A percentile compares a stretch with the other conserved stretches of the same genome.
Evolutionary conservation across 768 basidiomycete species (phyloP).

Genomic region (Boletus rubroflammeus): DNA sequence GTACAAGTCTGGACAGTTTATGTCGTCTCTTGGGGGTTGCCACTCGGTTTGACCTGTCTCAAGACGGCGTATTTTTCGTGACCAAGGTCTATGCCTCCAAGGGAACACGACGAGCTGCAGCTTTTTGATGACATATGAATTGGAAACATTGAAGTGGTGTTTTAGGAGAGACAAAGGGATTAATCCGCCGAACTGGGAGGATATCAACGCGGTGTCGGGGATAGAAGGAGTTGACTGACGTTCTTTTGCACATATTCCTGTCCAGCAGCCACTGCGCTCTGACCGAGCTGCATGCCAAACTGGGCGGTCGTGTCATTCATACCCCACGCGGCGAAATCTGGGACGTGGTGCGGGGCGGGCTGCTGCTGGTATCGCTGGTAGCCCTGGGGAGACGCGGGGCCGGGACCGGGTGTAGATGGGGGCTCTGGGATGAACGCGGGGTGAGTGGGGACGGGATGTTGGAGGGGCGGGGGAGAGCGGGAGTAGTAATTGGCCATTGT

Average conservation of each 20-base stretch:
- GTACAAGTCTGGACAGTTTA: slow-evolving; percentile 95
- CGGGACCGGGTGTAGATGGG: slow-evolving; percentile 67
- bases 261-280: slow-evolving; percentile 86
- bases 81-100: slow-evolving; percentile 90
- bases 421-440: slow-evolving; percentile 83
- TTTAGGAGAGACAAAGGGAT: slow-evolving; percentile 77
- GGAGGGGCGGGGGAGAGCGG: slow-evolving; percentile 72
- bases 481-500: slow-evolving; percentile 37
- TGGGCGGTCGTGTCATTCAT: slow-evolving; percentile 92
- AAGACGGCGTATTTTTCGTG: slow-evolving; percentile 59
- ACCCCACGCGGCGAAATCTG: slow-evolving; percentile 69
- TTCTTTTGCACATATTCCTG: slow-evolving; percentile 96
- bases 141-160: slow-evolving; percentile 94
- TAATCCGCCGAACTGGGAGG: slow-evolving; percentile 66
- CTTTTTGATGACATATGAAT: slow-evolving; percentile 91
- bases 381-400: slow-evolving; percentile 59
- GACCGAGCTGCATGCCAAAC: slow-evolving; percentile 94
- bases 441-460: slow-evolving; percentile 86
- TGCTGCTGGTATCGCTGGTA: slow-evolving; percentile 35
- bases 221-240: slow-evolving; percentile 42
- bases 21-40: slow-evolving; percentile 87
- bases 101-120: slow-evolving; percentile 88
- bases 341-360: slow-evolving; percentile 35
- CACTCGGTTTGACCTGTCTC: slow-evolving; percentile 70
- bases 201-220: slow-evolving; percentile 2